Evolutionary conservation across 768 basidiomycete genomes (phyloP).

Genomic region (Pluteus cervinus): DNA sequence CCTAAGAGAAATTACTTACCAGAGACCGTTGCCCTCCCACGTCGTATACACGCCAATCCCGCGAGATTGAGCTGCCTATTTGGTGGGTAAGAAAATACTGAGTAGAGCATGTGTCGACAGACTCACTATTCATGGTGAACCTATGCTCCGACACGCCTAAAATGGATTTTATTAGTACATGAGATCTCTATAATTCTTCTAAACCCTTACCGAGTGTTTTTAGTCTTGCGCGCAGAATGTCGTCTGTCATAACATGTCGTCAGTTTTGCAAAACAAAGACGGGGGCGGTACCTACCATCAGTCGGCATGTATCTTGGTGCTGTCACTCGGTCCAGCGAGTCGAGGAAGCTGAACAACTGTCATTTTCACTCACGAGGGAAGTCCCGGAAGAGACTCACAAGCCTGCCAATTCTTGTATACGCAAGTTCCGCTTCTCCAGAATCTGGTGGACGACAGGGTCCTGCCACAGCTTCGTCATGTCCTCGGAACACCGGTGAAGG

Average conservation of each 20-base stretch:
- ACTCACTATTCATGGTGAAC: slow-evolving; percentile 44
- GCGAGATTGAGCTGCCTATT: slow-evolving; percentile 17
- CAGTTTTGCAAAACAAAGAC: not conserved
- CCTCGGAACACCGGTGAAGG: slow-evolving; percentile 51
- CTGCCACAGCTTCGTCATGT: slow-evolving; percentile 63
- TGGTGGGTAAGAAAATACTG: slow-evolving; percentile 2
- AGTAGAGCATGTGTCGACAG: not conserved
- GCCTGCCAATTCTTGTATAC: slow-evolving; percentile 63
- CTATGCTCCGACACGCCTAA: slow-evolving; percentile 67
- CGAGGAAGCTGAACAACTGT: slow-evolving; percentile 56
- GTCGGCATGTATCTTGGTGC: slow-evolving; percentile 57
- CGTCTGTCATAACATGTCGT: slow-evolving; percentile 35
- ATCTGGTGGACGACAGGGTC: slow-evolving; percentile 46
- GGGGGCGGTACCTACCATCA: slow-evolving; percentile 40
- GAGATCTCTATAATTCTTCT: slow-evolving; percentile 1
- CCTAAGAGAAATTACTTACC: slow-evolving; percentile 31
- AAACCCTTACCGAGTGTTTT: slow-evolving; percentile 44
- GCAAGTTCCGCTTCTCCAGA: slow-evolving; percentile 45
- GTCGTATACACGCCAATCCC: slow-evolving; percentile 43
- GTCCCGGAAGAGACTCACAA: slow-evolving; percentile 44
- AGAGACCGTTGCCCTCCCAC: slow-evolving; percentile 63
- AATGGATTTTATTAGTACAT: slow-evolving; percentile 1
- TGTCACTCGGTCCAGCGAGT: slow-evolving; percentile 59
- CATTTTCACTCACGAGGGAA: slow-evolving; percentile 11
- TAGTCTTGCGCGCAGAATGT: slow-evolving; percentile 64